Evolutionary conservation across 73 alveolate species (phyloP).

Genomic region (Diophrys sp.): DNA sequence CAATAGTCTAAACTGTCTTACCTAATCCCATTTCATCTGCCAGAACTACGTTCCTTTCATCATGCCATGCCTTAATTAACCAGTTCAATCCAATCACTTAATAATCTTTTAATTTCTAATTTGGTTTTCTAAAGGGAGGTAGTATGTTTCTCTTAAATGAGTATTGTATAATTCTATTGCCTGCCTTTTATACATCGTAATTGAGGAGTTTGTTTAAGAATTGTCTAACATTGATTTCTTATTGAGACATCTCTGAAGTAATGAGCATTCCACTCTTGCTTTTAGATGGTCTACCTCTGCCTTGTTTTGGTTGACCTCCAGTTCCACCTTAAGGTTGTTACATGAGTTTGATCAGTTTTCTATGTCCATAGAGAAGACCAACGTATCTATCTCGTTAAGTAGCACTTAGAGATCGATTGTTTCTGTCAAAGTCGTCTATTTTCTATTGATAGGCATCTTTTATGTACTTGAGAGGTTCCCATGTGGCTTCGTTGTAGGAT

Average conservation of each 20-base stretch:
- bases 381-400: slow-evolving; percentile 38
- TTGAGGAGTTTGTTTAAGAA: not conserved
- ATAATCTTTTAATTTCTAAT: slow-evolving; percentile 73
- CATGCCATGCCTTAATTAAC: slow-evolving; percentile 85
- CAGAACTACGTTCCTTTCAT: slow-evolving; percentile 69
- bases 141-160: slow-evolving; percentile 16
- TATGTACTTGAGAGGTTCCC: slow-evolving; percentile 74
- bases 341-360: slow-evolving; percentile 12
- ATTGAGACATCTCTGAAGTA: not conserved
- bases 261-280: not conserved
- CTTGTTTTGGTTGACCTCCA: no score
- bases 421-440: slow-evolving; percentile 57
- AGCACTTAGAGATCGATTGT: slow-evolving; percentile 65
- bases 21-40: slow-evolving; percentile 99
- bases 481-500: slow-evolving; percentile 66
- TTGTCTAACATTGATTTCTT: not conserved
- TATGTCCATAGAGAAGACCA: slow-evolving; percentile 21
- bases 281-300: not conserved
- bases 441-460: slow-evolving; percentile 32
- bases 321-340: not conserved
- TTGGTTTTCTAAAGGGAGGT: slow-evolving; percentile 35
- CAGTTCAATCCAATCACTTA: slow-evolving; percentile 89
- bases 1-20: slow-evolving; percentile 88
- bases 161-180: slow-evolving; percentile 22
- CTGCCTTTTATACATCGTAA: slow-evolving; percentile 1